These are phyloP conservation scores for Colletotrichum zoysiae DNA, from an alignment of 2,329 filamentous ascomycete species.

Conservation along the genomic window DNA sequence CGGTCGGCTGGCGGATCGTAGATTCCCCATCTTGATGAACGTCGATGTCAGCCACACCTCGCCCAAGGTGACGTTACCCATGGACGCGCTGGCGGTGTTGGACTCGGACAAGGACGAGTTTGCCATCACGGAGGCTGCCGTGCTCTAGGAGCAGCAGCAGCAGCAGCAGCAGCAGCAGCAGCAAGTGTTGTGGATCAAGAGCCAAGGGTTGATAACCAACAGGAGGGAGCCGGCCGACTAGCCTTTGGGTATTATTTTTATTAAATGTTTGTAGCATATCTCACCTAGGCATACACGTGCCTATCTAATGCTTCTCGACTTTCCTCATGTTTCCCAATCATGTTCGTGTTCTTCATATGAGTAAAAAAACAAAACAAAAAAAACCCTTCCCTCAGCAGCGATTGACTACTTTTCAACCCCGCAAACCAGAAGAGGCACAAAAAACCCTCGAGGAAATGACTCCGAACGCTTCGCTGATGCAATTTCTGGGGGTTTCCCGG, in stretches of 20 bases:
- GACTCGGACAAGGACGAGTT: slow-evolving; percentile 56
- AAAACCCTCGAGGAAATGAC: slow-evolving; percentile 36
- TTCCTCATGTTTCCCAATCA: slow-evolving; percentile 14
- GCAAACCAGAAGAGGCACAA: slow-evolving; percentile 29
- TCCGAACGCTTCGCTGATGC: slow-evolving; percentile 44
- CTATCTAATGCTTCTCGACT: slow-evolving; percentile 8
- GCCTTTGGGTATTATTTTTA: slow-evolving; percentile 35
- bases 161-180: too few species aligned
- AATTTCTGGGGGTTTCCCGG: slow-evolving; percentile 41
- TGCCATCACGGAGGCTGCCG: slow-evolving; percentile 47
- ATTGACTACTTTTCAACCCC: slow-evolving; percentile 23
- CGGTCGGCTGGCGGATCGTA: slow-evolving; percentile 46
- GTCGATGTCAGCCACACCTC: slow-evolving; percentile 59
- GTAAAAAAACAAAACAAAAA: neutral
- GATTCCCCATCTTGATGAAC: slow-evolving; percentile 57
- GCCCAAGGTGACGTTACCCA: slow-evolving; percentile 57
- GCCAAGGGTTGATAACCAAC: neutral
- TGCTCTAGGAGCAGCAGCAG: slow-evolving; percentile 15
- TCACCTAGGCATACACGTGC: slow-evolving; percentile 5
- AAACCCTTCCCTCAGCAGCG: slow-evolving; percentile 1
- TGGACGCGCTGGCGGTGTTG: slow-evolving; percentile 52
- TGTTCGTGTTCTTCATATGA: slow-evolving; percentile 24
- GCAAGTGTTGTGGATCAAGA: neutral
- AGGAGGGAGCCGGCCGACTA: neutral
- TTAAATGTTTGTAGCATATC: slow-evolving; percentile 27